Evolutionary conservation across 164 flowering plant species (phyloP).

Genomic region (Piper betle): DNA sequence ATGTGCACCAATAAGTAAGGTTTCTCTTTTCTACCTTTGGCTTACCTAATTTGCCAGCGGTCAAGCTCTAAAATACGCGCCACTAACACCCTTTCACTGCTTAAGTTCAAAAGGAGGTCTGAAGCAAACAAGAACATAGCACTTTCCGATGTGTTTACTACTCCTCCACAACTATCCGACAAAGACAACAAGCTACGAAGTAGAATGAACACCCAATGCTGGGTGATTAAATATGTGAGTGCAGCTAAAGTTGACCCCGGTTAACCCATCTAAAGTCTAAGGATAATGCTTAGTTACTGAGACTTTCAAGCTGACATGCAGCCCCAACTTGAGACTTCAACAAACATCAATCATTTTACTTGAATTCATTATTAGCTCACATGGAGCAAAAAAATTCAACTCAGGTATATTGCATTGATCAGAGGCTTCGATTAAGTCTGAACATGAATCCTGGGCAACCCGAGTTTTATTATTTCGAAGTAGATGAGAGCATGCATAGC

Average conservation of each 20-base stretch:
- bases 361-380: background rate
- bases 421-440: no score
- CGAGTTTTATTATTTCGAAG: no score
- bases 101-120: conserved; percentile 10
- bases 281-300: conserved; percentile 14
- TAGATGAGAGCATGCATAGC: no score
- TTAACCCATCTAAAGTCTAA: conserved; percentile 7
- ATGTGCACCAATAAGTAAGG: background rate
- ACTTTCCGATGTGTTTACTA: conserved; percentile 15
- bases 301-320: conserved; percentile 1
- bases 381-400: no score
- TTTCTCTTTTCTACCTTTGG: no score
- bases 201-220: background rate
- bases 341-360: background rate
- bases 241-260: conserved; percentile 26
- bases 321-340: background rate
- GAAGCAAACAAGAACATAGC: conserved; percentile 1
- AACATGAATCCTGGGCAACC: no score
- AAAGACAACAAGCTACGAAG: background rate
- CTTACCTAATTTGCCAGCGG: conserved; percentile 11
- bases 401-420: no score
- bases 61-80: background rate
- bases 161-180: conserved; percentile 10
- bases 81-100: conserved; percentile 1
- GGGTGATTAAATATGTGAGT: background rate